Base-by-base conservation (phyloP, 495 filamentous ascomycete genomes). In the Apiosordaria backusii region DNA sequence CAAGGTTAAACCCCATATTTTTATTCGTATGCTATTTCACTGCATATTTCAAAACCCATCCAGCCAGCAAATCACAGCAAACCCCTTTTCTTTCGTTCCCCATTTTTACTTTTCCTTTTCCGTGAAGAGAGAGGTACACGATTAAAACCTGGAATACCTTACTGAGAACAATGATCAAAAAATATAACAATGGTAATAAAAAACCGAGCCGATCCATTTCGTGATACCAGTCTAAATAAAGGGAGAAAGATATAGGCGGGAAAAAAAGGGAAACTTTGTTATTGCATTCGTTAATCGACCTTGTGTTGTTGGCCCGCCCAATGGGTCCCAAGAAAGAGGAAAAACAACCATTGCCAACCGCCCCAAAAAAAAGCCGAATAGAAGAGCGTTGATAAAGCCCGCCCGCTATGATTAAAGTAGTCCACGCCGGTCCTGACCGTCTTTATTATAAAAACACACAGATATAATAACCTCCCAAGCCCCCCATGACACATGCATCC, bases 361-460 rank as follows among this genome's bases (percentile, higher is more conserved):
- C 35, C 35, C 35, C 35, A 6, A 45, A 45, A 15, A n/a, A 7
- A 45, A 18, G 35, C 22, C 52, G 18, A 55, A 22, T 15, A 23
- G 22, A 55, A 55, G 52, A 19, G 52, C 22, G 65, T 35, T 59
- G 24, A 26, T 62, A 25, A 68, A 58, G 45, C 66, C 50, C 52
- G 25, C 62, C 57, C 58, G 59, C 64, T 59, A 66, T 70, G 60
- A 72, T 74, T 72, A 74, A 66, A 68, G 27, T 62, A 70, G 50
- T 65, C 57, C 70, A 65, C 62, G 68, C 66, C 70, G 64, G 73
- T 65, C 72, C 68, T 62, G 68, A 67, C 67, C 72, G 63, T 67
- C 62, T 73, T 70, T 72, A 76, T 67, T 67, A 71, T 69, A 67
- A 40, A 65, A 68, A 67, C 60, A 67, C 57, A 66, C 18, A 65